Conservation (phyloP, 495 filamentous ascomycete species). For the Aspergillus leporis region DNA sequence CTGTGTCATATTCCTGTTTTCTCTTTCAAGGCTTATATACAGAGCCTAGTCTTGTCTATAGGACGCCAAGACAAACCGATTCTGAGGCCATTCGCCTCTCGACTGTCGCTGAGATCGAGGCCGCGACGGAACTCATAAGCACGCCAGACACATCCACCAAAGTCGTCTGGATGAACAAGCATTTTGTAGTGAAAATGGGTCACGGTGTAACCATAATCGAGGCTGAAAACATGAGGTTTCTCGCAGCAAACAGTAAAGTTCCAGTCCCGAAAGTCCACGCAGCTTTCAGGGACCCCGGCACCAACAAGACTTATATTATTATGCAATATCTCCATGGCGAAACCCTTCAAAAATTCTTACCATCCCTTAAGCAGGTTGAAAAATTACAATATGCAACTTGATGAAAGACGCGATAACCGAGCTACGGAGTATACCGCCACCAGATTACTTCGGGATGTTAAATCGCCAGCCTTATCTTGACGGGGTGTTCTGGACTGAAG, state of each 20-base stretch:
- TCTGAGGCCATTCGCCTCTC: constrained; percentile 10
- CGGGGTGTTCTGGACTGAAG: constrained; percentile 5
- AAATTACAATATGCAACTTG: constrained; percentile 14
- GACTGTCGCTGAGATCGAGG: constrained; percentile 23
- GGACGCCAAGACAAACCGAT: too few relatives aligned
- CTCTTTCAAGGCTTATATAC: too few relatives aligned
- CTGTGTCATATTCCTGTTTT: too few relatives aligned
- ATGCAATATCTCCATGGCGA: constrained; percentile 23
- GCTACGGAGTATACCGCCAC: constrained; percentile 11
- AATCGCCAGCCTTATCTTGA: constrained; percentile 10
- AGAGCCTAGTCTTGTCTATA: too few relatives aligned
- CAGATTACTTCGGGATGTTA: constrained; percentile 8
- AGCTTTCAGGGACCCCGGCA: constrained; percentile 22
- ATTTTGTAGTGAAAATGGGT: constrained; percentile 23
- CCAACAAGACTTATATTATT: constrained; percentile 23
- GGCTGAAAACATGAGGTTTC: constrained; percentile 25
- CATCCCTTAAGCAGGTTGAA: constrained; percentile 7
- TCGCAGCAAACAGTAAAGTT: constrained; percentile 22
- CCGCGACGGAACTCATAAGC: constrained; percentile 19
- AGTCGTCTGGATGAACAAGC: constrained; percentile 22
- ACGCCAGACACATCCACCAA: constrained; percentile 16
- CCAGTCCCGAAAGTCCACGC: constrained; percentile 23
- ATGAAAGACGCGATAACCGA: constrained; percentile 19
- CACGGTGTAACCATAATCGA: constrained; percentile 16
- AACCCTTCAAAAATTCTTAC: constrained; percentile 15